These are phyloP conservation scores for Venturia asperata DNA, from an alignment of 2,329 filamentous ascomycete genomes.

Conservation along the genomic window DNA sequence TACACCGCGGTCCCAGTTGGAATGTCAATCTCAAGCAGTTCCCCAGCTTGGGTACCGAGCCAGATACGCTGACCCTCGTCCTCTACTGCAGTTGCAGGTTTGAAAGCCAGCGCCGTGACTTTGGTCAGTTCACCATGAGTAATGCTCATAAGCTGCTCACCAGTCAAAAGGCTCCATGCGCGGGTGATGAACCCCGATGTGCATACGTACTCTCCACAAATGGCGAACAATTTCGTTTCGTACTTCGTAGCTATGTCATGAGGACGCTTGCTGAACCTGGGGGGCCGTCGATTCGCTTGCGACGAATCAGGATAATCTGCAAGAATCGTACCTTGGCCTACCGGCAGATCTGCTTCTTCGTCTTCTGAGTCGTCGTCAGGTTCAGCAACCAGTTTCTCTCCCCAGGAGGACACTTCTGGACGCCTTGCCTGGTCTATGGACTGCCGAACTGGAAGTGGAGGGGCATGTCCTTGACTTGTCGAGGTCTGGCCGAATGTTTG, in stretches of 20 bases:
- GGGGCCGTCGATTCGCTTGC: constrained; percentile 75
- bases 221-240: constrained; percentile 77
- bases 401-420: constrained; percentile 10
- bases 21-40: constrained; percentile 84
- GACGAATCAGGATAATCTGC: constrained; percentile 77
- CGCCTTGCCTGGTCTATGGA: constrained; percentile 14
- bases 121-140: constrained; percentile 79
- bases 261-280: constrained; percentile 62
- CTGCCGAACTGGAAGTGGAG: constrained; percentile 8
- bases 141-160: constrained; percentile 72
- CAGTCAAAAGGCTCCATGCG: constrained; percentile 79
- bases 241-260: constrained; percentile 76
- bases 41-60: constrained; percentile 83
- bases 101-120: constrained; percentile 75
- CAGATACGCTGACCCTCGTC: constrained; percentile 78
- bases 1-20: constrained; percentile 61
- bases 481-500: constrained; percentile 23
- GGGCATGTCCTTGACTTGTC: not conserved
- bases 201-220: constrained; percentile 81
- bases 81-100: constrained; percentile 67
- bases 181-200: constrained; percentile 80
- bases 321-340: constrained; percentile 45
- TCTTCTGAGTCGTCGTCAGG: constrained; percentile 45
- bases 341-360: constrained; percentile 36
- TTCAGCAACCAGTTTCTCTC: constrained; percentile 1